Base-by-base conservation (phyloP, 306 rosid species). In the Vachellia collinsii region DNA sequence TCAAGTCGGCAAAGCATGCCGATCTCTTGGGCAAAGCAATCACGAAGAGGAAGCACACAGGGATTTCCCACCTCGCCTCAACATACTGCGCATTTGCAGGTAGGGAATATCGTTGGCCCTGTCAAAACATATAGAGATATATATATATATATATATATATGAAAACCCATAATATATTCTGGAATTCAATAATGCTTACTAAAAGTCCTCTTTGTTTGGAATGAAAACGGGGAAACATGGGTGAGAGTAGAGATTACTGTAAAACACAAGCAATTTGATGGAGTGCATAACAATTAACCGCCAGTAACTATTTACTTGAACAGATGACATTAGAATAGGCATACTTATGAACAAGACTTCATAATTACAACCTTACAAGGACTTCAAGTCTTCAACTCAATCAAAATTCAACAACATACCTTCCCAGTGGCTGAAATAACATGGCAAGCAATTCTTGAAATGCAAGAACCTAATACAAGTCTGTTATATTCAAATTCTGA, bases 1-100 rank as follows among this genome's bases (percentile, higher is more conserved):
- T 94, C 97, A 82, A 93, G 90, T 54, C 22, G 76, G 81, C 97
- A 94, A 86, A 91, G 84, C 88, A 87, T 85, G 88, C 81, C 90
- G 77, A 94, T 92, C 88, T 94, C 97, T 81, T 88, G 91, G 46
- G 88, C 84, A 80, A 88, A 89, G 88, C 99, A 90, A 74, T 94
- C 97, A 62, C 95, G 95, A 72, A 94, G 95, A 16, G 99, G 99
- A 79, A 90, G 97, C 83, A 89, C 89, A 73, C 84, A 23, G 99
- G 97, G 80, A 89, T 77, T 77, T 89, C 91, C 97, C 93, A 87
- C 83, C 97, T 90, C 44, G 97, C 88, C 81, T 94, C 99, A 53
- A 91, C 94, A 88, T 94, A 93, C 81, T 93, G 97, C 82, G 93
- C 88, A 89, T 94, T 97, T 56, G 94, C 99, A 22, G 99, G 93